Percentiles rank a stretch among this genome's conserved stretches.
Conservation (phyloP, 2,329 filamentous ascomycete species). For the Ascochyta clinopodiicola region DNA sequence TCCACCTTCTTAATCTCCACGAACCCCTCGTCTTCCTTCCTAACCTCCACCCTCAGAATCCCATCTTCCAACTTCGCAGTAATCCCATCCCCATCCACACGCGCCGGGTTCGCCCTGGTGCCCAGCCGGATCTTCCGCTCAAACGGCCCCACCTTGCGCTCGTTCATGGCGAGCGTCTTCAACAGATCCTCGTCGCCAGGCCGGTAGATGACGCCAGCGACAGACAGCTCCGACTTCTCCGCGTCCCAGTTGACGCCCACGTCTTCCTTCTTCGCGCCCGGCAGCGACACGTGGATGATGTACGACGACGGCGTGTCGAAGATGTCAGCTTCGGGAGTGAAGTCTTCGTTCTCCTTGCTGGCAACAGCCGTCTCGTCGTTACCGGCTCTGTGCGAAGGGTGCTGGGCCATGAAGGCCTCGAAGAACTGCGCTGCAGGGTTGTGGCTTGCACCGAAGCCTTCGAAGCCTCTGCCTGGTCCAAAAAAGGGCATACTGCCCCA, state of each 20-base stretch:
- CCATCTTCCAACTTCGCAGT: constrained; percentile 80
- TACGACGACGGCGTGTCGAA: constrained; percentile 70
- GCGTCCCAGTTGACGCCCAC: constrained; percentile 78
- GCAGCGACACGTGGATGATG: constrained; percentile 74
- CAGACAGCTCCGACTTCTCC: constrained; percentile 68
- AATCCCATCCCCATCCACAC: constrained; percentile 72
- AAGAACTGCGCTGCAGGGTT: constrained; percentile 45
- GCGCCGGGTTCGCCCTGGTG: constrained; percentile 61
- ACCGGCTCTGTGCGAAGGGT: constrained; percentile 18
- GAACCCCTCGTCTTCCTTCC: constrained; percentile 70
- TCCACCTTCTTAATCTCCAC: constrained; percentile 61
- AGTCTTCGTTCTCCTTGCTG: constrained; percentile 48
- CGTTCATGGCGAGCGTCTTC: constrained; percentile 66
- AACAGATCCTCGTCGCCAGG: constrained; percentile 73
- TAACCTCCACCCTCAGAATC: constrained; percentile 76
- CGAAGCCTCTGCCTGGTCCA: constrained; percentile 1
- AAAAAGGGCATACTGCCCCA: constrained; percentile 30
- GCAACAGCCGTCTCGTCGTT: constrained; percentile 11
- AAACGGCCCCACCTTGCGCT: constrained; percentile 77
- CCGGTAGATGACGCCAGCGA: constrained; percentile 76
- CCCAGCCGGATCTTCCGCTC: constrained; percentile 71
- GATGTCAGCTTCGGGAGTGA: constrained; percentile 73
- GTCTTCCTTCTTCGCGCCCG: constrained; percentile 80
- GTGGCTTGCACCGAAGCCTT: constrained; percentile 23
- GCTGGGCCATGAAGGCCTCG: constrained; percentile 38